Evolutionary conservation across 2,329 filamentous ascomycete genomes (phyloP), one percentile per base, ranked within the genome.

Genomic region (Fusarium sp.): DNA sequence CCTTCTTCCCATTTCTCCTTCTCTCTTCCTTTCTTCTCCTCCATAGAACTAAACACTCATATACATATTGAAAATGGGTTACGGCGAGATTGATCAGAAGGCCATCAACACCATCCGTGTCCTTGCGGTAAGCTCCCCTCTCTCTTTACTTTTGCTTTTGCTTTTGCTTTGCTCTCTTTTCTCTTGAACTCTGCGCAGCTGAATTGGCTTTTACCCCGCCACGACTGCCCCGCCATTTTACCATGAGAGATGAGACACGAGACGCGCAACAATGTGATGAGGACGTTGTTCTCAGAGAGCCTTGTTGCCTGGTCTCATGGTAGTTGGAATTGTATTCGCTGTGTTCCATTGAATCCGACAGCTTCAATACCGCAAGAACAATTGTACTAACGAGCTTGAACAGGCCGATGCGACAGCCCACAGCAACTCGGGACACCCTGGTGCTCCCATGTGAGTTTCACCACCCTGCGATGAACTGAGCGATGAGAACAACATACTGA

Each of bases 81-180:
- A 93, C 89, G 88, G 89, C 83, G 93, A 98, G 80, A 84, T 91
- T 81, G 96, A 99, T 84, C 87, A 92, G 88, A 90, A 94, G 85
- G 93, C 94, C 81, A 94, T 99, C 87, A 98, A 98, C 92, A 97
- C 95, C 84, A 98, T 99, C 88, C 93, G 96, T 83, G 85, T 94
- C 81, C 90, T 99, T 79, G 95, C 96, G 83, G 96, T 98, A 92
- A 84, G 94, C 72, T 71, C 20, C 75, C 69, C 27, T 76, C 62
- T 61, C 66, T 64, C 23, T 23, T 23, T 23, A 23, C 23, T 5
- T 23, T 52, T 73, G 46, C 73, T 61, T 23, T 52, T 73, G 46
- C 73, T 61, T 71, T 48, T 56, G 13, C 38, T 37, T 44, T 61
- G n/a, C 40, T 64, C 40, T 72, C 69, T 71, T 78, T 76, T 77